phyloP scores from a whole-genome alignment of 768 basidiomycete species.

The Cystobasidium tubakii region DNA sequence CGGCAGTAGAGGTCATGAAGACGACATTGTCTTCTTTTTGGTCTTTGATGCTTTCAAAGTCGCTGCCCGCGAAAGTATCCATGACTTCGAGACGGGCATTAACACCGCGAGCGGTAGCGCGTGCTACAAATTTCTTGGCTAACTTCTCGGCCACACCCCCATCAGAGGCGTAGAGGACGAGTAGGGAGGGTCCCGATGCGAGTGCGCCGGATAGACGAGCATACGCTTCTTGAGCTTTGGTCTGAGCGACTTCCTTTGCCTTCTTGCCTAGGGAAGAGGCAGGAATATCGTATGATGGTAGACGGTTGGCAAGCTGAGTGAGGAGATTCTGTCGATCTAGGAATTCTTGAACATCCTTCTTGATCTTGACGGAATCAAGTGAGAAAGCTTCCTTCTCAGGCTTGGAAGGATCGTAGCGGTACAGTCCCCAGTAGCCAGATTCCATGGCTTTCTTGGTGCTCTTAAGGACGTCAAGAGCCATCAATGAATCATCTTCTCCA shows the following conservation, averaged over 20 bases:
- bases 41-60: constrained; percentile 55
- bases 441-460: constrained; percentile 96
- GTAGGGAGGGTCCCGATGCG: constrained; percentile 72
- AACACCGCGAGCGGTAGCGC: constrained; percentile 78
- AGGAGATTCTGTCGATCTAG: constrained; percentile 94
- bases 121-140: constrained; percentile 74
- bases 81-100: constrained; percentile 67
- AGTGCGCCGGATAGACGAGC: constrained; percentile 73
- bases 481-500: constrained; percentile 61
- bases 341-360: constrained; percentile 86
- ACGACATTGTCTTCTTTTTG: constrained; percentile 69
- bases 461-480: constrained; percentile 85
- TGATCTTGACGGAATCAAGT: constrained; percentile 87
- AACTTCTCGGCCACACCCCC: constrained; percentile 94
- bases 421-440: constrained; percentile 94
- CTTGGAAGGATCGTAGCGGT: constrained; percentile 91
- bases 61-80: constrained; percentile 61
- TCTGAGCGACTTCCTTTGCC: constrained; percentile 73
- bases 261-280: constrained; percentile 76
- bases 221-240: constrained; percentile 74
- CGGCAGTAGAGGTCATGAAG: constrained; percentile 85
- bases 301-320: constrained; percentile 66
- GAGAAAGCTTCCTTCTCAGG: constrained; percentile 77
- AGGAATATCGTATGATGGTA: constrained; percentile 64
- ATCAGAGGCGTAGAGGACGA: constrained; percentile 89